Percentiles rank a stretch among this genome's conserved stretches.
phyloP scores from a whole-genome alignment of 768 basidiomycete species.

The Megacollybia marginata region DNA sequence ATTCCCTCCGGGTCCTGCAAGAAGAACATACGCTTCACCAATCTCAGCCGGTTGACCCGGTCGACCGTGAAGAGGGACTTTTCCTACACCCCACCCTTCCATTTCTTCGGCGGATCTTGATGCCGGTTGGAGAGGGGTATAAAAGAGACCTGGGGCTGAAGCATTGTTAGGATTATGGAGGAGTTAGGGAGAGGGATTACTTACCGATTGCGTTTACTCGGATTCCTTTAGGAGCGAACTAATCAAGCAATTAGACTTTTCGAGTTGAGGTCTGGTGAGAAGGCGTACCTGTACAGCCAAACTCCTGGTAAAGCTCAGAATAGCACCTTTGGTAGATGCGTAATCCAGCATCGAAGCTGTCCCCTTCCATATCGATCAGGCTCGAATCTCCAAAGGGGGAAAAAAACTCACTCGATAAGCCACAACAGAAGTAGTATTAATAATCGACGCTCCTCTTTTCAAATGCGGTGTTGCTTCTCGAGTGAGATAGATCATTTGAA shows the following conservation, averaged over 20 bases:
- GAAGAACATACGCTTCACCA: conserved; percentile 46
- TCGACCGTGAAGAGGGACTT: conserved; percentile 37
- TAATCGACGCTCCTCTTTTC: conserved; percentile 49
- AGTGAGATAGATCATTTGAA: conserved; percentile 51
- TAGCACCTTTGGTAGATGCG: conserved; percentile 54
- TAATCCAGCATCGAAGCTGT: conserved; percentile 32
- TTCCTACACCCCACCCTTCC: conserved; percentile 43
- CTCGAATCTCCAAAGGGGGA: no score
- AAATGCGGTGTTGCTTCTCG: conserved; percentile 52
- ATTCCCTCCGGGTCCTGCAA: conserved; percentile 37
- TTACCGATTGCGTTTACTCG: conserved; percentile 42
- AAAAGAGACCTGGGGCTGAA: conserved; percentile 42
- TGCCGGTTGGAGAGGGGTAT: conserved; percentile 52
- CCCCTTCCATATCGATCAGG: conserved; percentile 3
- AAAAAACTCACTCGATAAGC: conserved; percentile 35
- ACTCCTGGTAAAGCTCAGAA: conserved; percentile 48
- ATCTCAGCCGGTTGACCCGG: conserved; percentile 47
- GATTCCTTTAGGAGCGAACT: conserved; percentile 46
- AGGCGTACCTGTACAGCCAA: conserved; percentile 32
- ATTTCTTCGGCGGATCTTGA: conserved; percentile 47
- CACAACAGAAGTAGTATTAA: conserved; percentile 57
- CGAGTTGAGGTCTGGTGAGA: no score
- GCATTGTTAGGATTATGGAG: conserved; percentile 4
- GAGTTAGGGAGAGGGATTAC: background rate
- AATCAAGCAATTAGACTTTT: no score